phyloP scores from a whole-genome alignment of 768 basidiomycete species.

The Mycena vitilis region DNA sequence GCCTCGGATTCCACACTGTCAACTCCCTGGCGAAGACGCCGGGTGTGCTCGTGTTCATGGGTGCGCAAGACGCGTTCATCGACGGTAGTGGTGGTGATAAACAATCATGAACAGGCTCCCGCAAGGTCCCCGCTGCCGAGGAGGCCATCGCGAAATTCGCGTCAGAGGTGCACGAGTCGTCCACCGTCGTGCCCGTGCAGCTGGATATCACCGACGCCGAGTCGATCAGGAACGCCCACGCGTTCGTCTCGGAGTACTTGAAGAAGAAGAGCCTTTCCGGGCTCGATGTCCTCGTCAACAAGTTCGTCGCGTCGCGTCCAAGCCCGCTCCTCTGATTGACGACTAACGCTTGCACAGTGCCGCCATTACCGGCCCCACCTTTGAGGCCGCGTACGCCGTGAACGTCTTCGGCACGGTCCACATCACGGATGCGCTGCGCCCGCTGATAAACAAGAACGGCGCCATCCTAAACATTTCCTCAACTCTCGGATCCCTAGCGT shows the following conservation, averaged over 20 bases:
- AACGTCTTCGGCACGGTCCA: constrained; percentile 30
- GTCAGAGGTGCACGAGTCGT: constrained; percentile 14
- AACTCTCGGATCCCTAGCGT: constrained; percentile 3
- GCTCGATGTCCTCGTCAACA: constrained; percentile 28
- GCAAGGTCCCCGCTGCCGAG: constrained; percentile 28
- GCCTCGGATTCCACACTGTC: constrained; percentile 30
- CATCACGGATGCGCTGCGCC: constrained; percentile 19
- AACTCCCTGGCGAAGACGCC: constrained; percentile 23
- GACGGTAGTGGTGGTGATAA: neutral
- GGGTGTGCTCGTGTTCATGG: constrained; percentile 29
- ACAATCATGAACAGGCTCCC: constrained; percentile 7
- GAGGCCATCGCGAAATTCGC: constrained; percentile 15
- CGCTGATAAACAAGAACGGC: constrained; percentile 19
- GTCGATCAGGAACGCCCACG: constrained; percentile 23
- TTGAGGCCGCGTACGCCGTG: constrained; percentile 4
- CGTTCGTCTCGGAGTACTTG: constrained; percentile 2
- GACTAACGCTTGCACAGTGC: neutral
- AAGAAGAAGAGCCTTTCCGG: neutral
- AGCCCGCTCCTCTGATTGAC: no score
- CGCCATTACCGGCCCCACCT: neutral
- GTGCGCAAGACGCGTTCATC: neutral
- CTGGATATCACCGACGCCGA: constrained; percentile 31
- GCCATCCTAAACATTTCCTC: constrained; percentile 31
- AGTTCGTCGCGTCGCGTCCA: constrained; percentile 6
- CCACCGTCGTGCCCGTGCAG: constrained; percentile 31